Evolutionary conservation across 2,329 filamentous ascomycete species (phyloP).

Genomic region (Macroventuria anomochaeta): DNA sequence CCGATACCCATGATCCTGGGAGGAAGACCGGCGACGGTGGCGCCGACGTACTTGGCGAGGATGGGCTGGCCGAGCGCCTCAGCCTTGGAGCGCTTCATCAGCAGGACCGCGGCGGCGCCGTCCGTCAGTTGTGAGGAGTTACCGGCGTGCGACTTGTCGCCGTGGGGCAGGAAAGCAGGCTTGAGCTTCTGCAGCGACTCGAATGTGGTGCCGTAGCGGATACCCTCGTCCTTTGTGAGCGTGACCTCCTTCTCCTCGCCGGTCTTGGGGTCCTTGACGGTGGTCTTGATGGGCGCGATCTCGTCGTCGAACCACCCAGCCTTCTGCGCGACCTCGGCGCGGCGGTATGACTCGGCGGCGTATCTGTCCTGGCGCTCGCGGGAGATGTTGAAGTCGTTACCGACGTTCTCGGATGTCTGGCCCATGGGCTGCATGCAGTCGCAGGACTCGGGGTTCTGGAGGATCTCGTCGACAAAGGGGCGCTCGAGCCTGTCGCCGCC

Average conservation of each 20-base stretch:
- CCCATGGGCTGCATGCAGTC: slow-evolving; percentile 98
- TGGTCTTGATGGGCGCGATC: slow-evolving; percentile 85
- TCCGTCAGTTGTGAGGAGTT: slow-evolving; percentile 97
- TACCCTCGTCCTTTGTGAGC: slow-evolving; percentile 86
- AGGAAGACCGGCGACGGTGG: slow-evolving; percentile 86
- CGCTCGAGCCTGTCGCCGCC: slow-evolving; percentile 73
- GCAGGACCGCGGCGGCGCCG: slow-evolving; percentile 83
- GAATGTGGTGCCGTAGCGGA: slow-evolving; percentile 85
- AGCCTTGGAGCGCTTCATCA: slow-evolving; percentile 94
- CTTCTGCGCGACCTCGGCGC: slow-evolving; percentile 90
- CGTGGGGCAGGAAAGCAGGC: slow-evolving; percentile 88
- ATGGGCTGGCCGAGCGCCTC: slow-evolving; percentile 88
- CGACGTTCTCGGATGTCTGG: slow-evolving; percentile 96
- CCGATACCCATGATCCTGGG: slow-evolving; percentile 98
- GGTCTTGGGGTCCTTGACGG: slow-evolving; percentile 81
- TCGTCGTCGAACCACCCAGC: slow-evolving; percentile 91
- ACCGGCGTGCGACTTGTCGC: slow-evolving; percentile 83
- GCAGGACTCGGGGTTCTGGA: slow-evolving; percentile 74
- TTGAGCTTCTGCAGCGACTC: slow-evolving; percentile 85
- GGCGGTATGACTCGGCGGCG: slow-evolving; percentile 84
- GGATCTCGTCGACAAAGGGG: slow-evolving; percentile 79
- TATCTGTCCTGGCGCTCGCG: slow-evolving; percentile 83
- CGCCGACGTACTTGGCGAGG: slow-evolving; percentile 90
- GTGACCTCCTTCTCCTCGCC: slow-evolving; percentile 80
- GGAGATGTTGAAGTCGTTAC: slow-evolving; percentile 83